Conservation (phyloP, 2,329 filamentous ascomycete genomes). For the Aspergillus sp. region DNA sequence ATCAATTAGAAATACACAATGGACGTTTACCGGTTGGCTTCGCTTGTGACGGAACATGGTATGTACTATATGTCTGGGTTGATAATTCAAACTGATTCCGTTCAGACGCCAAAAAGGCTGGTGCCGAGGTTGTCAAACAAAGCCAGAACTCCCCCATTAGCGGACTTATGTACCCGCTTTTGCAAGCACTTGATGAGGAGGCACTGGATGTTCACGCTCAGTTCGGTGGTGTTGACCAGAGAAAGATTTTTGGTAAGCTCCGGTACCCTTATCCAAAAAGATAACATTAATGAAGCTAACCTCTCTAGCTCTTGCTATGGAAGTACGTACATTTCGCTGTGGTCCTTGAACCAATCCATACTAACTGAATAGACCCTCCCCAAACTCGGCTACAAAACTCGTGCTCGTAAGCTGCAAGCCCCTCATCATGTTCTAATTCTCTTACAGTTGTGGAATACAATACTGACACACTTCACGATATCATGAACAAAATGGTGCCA, state of each 20-base stretch:
- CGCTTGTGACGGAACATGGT: constrained; percentile 52
- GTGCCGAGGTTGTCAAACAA: constrained; percentile 91
- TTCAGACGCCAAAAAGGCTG: constrained; percentile 69
- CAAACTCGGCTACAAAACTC: constrained; percentile 71
- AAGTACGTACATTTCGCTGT: background rate
- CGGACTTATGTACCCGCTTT: constrained; percentile 64
- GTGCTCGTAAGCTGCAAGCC: constrained; percentile 36
- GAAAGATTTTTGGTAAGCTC: constrained; percentile 46
- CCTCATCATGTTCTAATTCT: too few relatives aligned
- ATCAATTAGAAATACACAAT: constrained; percentile 58
- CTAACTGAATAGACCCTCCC: constrained; percentile 65
- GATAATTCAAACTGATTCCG: background rate
- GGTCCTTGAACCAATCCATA: background rate
- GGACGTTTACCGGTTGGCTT: constrained; percentile 73
- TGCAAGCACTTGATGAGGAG: constrained; percentile 86
- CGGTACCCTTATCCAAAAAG: background rate
- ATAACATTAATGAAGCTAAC: background rate
- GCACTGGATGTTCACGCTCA: constrained; percentile 81
- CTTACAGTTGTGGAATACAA: constrained; percentile 17
- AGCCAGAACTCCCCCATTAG: constrained; percentile 65
- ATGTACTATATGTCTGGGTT: background rate
- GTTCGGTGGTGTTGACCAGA: constrained; percentile 59
- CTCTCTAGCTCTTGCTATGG: background rate
- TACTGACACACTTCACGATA: constrained; percentile 25
- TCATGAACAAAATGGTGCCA: constrained; percentile 84